Conservation (phyloP, 345 rosid species). For the Gossypium thurberi region DNA sequence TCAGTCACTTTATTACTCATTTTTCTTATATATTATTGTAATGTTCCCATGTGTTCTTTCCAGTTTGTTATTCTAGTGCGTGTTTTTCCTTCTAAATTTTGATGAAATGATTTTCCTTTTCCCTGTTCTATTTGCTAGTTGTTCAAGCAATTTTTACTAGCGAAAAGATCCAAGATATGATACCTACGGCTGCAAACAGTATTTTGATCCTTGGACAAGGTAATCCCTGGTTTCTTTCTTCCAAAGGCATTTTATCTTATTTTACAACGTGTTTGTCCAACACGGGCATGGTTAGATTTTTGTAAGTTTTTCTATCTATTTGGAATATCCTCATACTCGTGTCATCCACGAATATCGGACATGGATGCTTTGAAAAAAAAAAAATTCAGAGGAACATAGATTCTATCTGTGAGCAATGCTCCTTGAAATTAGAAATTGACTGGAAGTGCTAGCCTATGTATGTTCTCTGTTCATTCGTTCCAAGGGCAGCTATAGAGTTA, state of each 20-base stretch:
- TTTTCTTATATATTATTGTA: background rate
- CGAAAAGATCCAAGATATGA: conserved; percentile 57
- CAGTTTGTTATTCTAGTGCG: background rate
- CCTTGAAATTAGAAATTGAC: background rate
- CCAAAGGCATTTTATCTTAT: background rate
- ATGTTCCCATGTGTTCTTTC: background rate
- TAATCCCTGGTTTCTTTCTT: conserved; percentile 23
- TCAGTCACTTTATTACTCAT: background rate
- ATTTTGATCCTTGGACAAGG: conserved; percentile 69
- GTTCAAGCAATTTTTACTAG: conserved; percentile 46
- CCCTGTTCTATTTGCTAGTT: conserved; percentile 31
- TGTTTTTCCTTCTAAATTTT: background rate
- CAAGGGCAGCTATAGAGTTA: background rate
- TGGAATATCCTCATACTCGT: background rate
- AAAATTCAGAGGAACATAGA: background rate
- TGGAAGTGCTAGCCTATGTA: background rate
- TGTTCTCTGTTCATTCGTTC: background rate
- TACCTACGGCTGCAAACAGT: conserved; percentile 45
- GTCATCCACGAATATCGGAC: background rate
- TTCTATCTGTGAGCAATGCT: background rate
- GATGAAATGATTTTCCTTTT: background rate
- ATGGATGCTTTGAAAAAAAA: background rate
- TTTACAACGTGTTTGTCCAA: background rate
- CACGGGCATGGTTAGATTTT: background rate
- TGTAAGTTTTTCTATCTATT: background rate